Base-by-base conservation (phyloP, 1,139 yeast genomes). In the Pneumocystis murina region DNA sequence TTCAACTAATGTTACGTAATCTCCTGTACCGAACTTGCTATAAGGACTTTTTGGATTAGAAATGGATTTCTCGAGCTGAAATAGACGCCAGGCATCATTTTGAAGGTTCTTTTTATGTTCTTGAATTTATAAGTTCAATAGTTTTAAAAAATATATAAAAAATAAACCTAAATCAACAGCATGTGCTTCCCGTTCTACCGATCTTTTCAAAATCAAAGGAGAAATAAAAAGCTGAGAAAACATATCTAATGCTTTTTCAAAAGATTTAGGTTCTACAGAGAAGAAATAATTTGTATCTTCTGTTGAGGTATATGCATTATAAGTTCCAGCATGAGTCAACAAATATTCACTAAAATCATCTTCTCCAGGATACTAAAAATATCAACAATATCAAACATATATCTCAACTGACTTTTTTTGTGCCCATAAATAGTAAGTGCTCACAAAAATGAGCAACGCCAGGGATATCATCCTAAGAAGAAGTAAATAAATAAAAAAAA, bases 361-460 rank as follows among this genome's bases (percentile, higher is more conserved):
- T 73, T 92, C 98, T 66, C 81, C 79, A 0, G 98, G 98, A 71
- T 86, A 92, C 75, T 90, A n/a, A 4, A 48, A 24, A 16, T 12
- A 24, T 48, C 12, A 48, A 48, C 12, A 48, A 43, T 8, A 48
- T 48, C 12, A 48, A 6, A 24, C 5, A 48, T 12, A 24, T 24
- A 20, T 20, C 7, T 16, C 8, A 17, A 48, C 5, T 24, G 4
- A 41, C 54, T 24, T 48, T 91, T 69, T 82, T 79, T 3, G 97
- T 91, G n/a, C 98, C 98, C 96, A 92, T 89, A 73, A 92, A 92
- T 66, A 92, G 78, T 69, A 92, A 78, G 75, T 92, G 98, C 76
- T 92, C 98, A 75, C 97, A 90, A 74, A 92, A 92, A 75, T 92
- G 98, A 2, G 98, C 98, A 67, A 92, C 77, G 0, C 98, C 98